Conservation (phyloP, 2,329 filamentous ascomycete genomes). For the Sarocladium strictum region DNA sequence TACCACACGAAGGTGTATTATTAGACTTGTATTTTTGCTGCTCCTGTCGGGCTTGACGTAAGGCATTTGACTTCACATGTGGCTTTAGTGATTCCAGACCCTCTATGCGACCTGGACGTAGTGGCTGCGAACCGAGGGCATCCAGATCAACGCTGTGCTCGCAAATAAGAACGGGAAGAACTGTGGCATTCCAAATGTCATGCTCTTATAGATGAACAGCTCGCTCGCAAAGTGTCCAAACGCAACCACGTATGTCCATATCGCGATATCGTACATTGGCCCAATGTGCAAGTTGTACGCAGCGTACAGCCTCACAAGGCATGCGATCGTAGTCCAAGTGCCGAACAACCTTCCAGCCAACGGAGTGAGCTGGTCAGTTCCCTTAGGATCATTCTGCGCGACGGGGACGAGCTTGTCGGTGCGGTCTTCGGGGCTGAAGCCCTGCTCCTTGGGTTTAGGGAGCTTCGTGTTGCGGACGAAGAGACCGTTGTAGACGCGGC, state of each 20-base stretch:
- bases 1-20: background rate
- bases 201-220: slow-evolving; percentile 72
- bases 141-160: slow-evolving; percentile 50
- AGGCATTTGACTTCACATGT: too few species aligned
- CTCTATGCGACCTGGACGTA: slow-evolving; percentile 50
- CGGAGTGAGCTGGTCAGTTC: slow-evolving; percentile 60
- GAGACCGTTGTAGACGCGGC: slow-evolving; percentile 74
- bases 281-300: slow-evolving; percentile 73
- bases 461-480: slow-evolving; percentile 47
- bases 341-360: slow-evolving; percentile 77
- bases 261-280: slow-evolving; percentile 69
- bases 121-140: slow-evolving; percentile 59
- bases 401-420: slow-evolving; percentile 44
- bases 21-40: background rate
- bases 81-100: too few species aligned
- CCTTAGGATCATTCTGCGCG: slow-evolving; percentile 30
- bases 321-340: slow-evolving; percentile 78
- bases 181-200: slow-evolving; percentile 55
- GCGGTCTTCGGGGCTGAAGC: slow-evolving; percentile 46
- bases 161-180: slow-evolving; percentile 49
- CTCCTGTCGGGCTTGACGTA: too few species aligned
- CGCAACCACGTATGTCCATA: slow-evolving; percentile 78
- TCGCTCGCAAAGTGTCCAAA: slow-evolving; percentile 74
- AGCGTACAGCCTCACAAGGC: slow-evolving; percentile 73
- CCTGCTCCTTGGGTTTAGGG: slow-evolving; percentile 28